Percentiles rank a stretch among this genome's conserved stretches.
These are phyloP conservation scores for Lecanosticta acicola DNA, from an alignment of 2,329 filamentous ascomycete species.

Conservation along the genomic window DNA sequence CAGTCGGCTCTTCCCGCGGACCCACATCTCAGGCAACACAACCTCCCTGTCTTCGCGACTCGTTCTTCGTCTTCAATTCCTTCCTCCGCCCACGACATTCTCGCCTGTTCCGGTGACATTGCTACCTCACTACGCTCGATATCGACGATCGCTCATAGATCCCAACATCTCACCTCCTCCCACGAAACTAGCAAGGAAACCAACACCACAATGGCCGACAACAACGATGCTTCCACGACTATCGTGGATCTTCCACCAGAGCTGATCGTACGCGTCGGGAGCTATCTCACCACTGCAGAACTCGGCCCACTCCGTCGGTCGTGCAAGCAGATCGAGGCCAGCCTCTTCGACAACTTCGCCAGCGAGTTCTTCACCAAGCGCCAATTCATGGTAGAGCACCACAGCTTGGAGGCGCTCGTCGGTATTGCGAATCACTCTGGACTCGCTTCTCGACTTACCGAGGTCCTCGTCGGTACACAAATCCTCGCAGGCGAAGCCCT, in stretches of 20 bases:
- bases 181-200: neutral
- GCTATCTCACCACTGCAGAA: conserved; percentile 51
- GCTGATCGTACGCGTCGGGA: conserved; percentile 52
- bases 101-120: too few relatives aligned
- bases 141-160: too few relatives aligned
- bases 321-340: conserved; percentile 51
- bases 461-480: conserved; percentile 48
- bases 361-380: conserved; percentile 60
- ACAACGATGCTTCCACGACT: neutral
- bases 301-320: conserved; percentile 48
- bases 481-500: conserved; percentile 5
- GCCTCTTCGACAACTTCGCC: conserved; percentile 52
- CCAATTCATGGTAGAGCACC: conserved; percentile 58
- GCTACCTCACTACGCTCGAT: too few relatives aligned
- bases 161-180: too few relatives aligned
- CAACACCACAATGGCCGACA: neutral
- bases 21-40: neutral
- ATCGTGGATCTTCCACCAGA: conserved; percentile 44
- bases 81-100: neutral
- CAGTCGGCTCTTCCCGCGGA: neutral
- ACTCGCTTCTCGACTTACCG: conserved; percentile 38
- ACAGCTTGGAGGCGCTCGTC: conserved; percentile 51
- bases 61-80: neutral
- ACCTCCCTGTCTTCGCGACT: neutral
- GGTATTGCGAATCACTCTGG: conserved; percentile 38